Base-by-base conservation (phyloP, 2,329 filamentous ascomycete species). In the Pseudonectria buxi region DNA sequence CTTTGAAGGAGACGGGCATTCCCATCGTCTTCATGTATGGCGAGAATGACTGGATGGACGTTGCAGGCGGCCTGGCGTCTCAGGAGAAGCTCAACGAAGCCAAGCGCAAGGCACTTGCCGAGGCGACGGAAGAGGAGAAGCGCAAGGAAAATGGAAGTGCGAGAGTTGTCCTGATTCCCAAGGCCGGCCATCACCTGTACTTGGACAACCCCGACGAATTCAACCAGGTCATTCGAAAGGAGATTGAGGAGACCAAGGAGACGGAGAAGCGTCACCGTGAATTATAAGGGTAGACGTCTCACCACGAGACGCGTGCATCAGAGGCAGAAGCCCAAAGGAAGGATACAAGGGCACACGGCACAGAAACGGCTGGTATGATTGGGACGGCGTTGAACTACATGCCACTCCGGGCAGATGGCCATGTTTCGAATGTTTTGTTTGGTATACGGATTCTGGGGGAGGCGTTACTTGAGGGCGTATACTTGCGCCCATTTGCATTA, bases 31-130 rank as follows among this genome's bases (percentile, higher is more conserved):
- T 98, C 57, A 89, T 96, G 84, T 98, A 98, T 56, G 92, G 92
- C 44, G 89, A 96, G 52, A 81, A 92, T 54, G 92, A 98, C 67
- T 98, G 92, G 92, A 98, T 98, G 92, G 92, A 98, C 48, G 81
- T 92, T 7, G 78, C 79, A 0, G 92, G 89, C 18, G 92, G 92
- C 0, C 77, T 81, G 30, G 87, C 84, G 0, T 81, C 89, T 0
- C 77, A 84, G 54, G 77, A 89, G 61, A 88, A 83, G 58, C 73
- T 96, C 10, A 81, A 86, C 41, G 71, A 81, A 39, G 78, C 82
- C 44, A 76, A 74, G 45, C 62, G 64, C 16, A 74, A 75, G 32
- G 68, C 74, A 1, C 63, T 95, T 4, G 62, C 71, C 10, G 61
- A 72, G 14, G 83, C 74, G 14, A 81, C 74, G 0, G 67, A 72